A percentile compares a stretch with the other conserved stretches of the same genome.
Conservation (phyloP, 2,329 filamentous ascomycete species). For the Colletotrichum euphorbiae region DNA sequence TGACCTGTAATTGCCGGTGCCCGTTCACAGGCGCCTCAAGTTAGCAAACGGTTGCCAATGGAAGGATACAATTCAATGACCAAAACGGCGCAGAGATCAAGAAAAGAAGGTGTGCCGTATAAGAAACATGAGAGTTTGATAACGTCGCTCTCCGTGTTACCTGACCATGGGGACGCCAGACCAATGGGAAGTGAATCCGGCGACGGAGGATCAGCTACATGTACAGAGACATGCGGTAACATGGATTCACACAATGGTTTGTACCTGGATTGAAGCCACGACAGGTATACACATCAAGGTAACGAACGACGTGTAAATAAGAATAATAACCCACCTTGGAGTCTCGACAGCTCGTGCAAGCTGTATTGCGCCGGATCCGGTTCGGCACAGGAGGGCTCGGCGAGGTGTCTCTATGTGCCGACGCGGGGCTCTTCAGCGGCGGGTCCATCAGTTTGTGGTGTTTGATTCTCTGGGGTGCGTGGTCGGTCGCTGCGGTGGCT, state of each 20-base stretch:
- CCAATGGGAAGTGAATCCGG: slow-evolving; percentile 31
- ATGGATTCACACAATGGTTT: background rate
- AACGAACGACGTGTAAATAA: background rate
- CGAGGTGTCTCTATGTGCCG: slow-evolving; percentile 29
- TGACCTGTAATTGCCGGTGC: slow-evolving; percentile 50
- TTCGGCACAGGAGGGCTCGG: slow-evolving; percentile 39
- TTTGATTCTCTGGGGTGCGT: slow-evolving; percentile 6
- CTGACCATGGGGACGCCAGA: slow-evolving; percentile 3
- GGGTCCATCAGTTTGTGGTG: slow-evolving; percentile 29
- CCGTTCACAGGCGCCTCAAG: slow-evolving; percentile 1
- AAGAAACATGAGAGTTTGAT: background rate
- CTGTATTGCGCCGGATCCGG: slow-evolving; percentile 48
- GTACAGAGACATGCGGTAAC: slow-evolving; percentile 1
- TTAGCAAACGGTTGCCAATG: slow-evolving; percentile 11
- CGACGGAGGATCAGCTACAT: background rate
- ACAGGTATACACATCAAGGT: too few relatives aligned
- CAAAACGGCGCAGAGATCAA: too few relatives aligned
- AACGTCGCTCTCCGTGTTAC: slow-evolving; percentile 10
- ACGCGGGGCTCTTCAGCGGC: slow-evolving; percentile 36
- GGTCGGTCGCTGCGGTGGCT: background rate
- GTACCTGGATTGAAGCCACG: too few relatives aligned
- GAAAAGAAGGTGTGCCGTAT: too few relatives aligned
- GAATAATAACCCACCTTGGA: slow-evolving; percentile 50
- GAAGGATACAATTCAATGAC: background rate
- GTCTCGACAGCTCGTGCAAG: slow-evolving; percentile 48